Evolutionary conservation across 2,329 filamentous ascomycete species (phyloP), one percentile per base, ranked within the genome.

Genomic region (Graphiopsis chlorocephala): DNA sequence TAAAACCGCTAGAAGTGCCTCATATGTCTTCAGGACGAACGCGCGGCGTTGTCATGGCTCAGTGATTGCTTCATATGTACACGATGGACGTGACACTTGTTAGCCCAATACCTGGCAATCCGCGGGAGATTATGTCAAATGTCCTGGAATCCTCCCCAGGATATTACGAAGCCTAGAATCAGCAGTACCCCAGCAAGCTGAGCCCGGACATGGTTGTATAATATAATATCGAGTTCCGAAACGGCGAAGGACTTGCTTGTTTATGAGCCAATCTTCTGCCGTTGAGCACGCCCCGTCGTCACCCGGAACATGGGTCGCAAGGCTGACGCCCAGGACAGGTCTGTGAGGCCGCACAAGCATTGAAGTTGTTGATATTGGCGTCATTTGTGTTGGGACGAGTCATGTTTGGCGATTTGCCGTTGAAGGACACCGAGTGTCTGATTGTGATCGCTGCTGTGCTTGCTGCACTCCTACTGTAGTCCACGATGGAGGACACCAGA

Each of bases 211-310:
- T 15, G 20, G 8, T 56, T 31, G 29, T 26, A 45, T 26, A 28
- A 42, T 15, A 17, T 12, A 17, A 26, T n/a, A 23, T 35, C 55
- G 38, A 20, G 17, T 38, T 58, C 55, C 55, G 55, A 58, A 58
- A 58, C 55, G 55, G 35, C 55, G 55, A 58, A 58, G 25, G 23
- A 26, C 33, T 56, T 58, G 55, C 55, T 58, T 58, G 23, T 26
- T 58, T 58, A 23, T 58, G 55, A 58, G 55, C 55, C 55, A 58
- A 58, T 58, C 55, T 58, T 58, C 55, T 58, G 55, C 31, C 23
- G 23, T 58, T 38, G 23, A 58, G 55, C 55, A 58, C 55, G 55
- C 55, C 33, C 55, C 55, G 55, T 58, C 35, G 55, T 45, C 31
- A 38, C 55, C 31, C 17, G 31, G 55, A 26, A 17, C 25, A 58